These are phyloP conservation scores for Mallotus japonicus DNA, from an alignment of 441 rosid species.

Conservation along the genomic window DNA sequence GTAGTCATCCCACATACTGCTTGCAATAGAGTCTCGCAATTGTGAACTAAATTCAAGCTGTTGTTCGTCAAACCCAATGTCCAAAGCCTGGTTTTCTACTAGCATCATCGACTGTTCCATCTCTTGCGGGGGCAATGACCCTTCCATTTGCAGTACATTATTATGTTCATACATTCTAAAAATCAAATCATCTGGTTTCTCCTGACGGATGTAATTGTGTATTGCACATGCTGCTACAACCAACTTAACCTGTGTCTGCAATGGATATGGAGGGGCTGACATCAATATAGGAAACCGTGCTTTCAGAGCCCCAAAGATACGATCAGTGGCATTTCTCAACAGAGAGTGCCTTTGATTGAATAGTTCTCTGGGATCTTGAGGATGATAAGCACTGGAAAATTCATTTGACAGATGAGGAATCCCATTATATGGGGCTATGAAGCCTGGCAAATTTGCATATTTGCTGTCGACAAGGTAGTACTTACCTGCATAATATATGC, in stretches of 20 bases:
- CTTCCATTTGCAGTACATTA: slow-evolving; percentile 35
- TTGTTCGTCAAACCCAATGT: slow-evolving; percentile 37
- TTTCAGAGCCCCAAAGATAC: slow-evolving; percentile 64
- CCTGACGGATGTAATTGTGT: slow-evolving; percentile 75
- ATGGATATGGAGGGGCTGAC: slow-evolving; percentile 89
- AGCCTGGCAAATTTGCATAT: slow-evolving; percentile 69
- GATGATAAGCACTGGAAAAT: slow-evolving; percentile 42
- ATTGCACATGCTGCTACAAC: slow-evolving; percentile 85
- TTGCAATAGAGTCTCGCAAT: slow-evolving; percentile 68
- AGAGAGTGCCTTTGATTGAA: slow-evolving; percentile 73
- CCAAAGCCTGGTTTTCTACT: slow-evolving; percentile 37
- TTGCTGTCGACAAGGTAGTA: slow-evolving; percentile 75
- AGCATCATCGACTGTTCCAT: slow-evolving; percentile 38
- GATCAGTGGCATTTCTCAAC: slow-evolving; percentile 48
- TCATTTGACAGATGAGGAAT: slow-evolving; percentile 40
- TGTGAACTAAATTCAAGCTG: slow-evolving; percentile 43
- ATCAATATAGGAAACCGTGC: slow-evolving; percentile 77
- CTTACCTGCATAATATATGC: slow-evolving; percentile 50
- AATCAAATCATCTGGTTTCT: slow-evolving; percentile 73
- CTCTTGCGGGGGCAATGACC: slow-evolving; percentile 34
- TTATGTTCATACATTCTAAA: slow-evolving; percentile 55
- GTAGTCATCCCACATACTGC: slow-evolving; percentile 67
- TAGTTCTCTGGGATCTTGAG: slow-evolving; percentile 60
- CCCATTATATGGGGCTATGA: slow-evolving; percentile 61
- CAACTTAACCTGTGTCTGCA: slow-evolving; percentile 84